These are phyloP conservation scores for Colletotrichum kahawae DNA, from an alignment of 2,329 filamentous ascomycete species.

Conservation along the genomic window DNA sequence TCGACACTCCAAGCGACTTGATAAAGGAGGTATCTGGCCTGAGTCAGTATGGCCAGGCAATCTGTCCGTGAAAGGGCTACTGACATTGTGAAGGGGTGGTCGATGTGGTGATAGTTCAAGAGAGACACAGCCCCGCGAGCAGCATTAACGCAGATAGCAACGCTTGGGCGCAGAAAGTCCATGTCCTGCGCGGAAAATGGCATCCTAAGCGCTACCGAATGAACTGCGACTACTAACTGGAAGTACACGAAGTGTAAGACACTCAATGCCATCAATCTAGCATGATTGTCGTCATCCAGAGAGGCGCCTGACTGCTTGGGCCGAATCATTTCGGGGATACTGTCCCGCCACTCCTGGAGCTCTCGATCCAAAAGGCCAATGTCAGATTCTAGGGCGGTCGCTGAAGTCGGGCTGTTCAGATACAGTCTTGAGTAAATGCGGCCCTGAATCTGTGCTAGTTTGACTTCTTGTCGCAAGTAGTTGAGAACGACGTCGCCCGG, in stretches of 20 bases:
- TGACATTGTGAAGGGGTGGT: slow-evolving; percentile 9
- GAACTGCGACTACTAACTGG: slow-evolving; percentile 12
- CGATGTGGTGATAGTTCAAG: slow-evolving; percentile 7
- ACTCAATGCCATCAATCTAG: slow-evolving; percentile 1
- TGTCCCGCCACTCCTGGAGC: slow-evolving; percentile 13
- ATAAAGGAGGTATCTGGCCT: slow-evolving; percentile 6
- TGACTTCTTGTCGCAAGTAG: slow-evolving; percentile 10
- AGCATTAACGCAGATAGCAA: slow-evolving; percentile 9
- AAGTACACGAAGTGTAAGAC: slow-evolving; percentile 16
- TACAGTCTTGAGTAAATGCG: not conserved
- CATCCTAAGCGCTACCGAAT: slow-evolving; percentile 9
- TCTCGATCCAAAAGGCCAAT: slow-evolving; percentile 5
- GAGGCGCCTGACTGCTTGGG: slow-evolving; percentile 2
- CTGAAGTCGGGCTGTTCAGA: not conserved
- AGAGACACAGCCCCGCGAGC: slow-evolving; percentile 13
- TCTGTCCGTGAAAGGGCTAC: not conserved
- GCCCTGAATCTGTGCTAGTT: slow-evolving; percentile 13
- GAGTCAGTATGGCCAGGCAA: not conserved
- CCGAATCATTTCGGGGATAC: slow-evolving; percentile 16
- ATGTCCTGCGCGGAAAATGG: not conserved
- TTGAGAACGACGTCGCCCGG: slow-evolving; percentile 9
- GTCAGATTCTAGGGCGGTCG: slow-evolving; percentile 11
- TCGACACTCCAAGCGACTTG: slow-evolving; percentile 18
- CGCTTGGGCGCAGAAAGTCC: not conserved
- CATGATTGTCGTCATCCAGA: slow-evolving; percentile 5